Conservation (phyloP, 2,329 filamentous ascomycete genomes). For the Exophiala viscosa region DNA sequence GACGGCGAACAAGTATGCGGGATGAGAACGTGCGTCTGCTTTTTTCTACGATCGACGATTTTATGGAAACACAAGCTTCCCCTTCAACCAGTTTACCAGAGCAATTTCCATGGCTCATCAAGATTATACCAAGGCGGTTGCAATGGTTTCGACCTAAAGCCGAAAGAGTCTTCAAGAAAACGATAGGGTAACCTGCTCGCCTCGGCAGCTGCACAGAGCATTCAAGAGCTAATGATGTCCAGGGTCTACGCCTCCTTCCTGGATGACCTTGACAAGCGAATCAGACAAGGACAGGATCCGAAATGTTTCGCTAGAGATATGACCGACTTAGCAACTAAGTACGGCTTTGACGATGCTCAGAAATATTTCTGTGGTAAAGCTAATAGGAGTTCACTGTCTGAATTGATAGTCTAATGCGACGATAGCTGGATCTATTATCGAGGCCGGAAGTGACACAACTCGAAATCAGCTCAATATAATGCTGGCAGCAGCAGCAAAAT, state of each 20-base stretch:
- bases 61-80: conserved; percentile 35
- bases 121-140: conserved; percentile 39
- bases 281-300: conserved; percentile 9
- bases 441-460: conserved; percentile 15
- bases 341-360: conserved; percentile 11
- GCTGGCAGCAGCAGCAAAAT: conserved; percentile 11
- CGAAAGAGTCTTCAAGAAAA: conserved; percentile 36
- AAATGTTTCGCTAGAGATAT: conserved; percentile 12
- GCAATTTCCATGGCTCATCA: conserved; percentile 42
- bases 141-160: conserved; percentile 44
- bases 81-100: conserved; percentile 42
- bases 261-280: conserved; percentile 10
- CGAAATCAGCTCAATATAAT: conserved; percentile 8
- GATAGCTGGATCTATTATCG: conserved; percentile 10
- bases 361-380: conserved; percentile 9
- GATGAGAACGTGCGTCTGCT: conserved; percentile 30
- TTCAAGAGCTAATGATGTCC: neutral
- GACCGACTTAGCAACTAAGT: conserved; percentile 4
- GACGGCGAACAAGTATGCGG: conserved; percentile 42
- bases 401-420: neutral
- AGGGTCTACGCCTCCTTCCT: conserved; percentile 10
- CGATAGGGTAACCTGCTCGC: conserved; percentile 13
- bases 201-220: neutral
- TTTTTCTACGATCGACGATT: conserved; percentile 37
- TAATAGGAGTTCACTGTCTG: neutral